phyloP scores from a whole-genome alignment of 352 stramenopile genomes.

The Achlya hypogyna region DNA sequence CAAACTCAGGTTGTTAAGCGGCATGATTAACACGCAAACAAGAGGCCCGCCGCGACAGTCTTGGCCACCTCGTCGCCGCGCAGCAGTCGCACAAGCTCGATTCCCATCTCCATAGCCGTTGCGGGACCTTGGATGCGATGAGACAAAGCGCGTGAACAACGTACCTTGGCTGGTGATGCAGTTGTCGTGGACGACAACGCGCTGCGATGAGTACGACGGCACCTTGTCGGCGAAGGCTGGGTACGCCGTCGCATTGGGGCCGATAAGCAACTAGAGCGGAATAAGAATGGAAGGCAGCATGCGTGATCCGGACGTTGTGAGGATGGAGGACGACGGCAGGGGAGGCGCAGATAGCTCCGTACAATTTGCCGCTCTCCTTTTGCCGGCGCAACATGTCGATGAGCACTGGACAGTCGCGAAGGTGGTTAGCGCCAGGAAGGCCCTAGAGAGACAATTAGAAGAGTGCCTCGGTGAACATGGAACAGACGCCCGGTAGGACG shows the following conservation, averaged over 20 bases:
- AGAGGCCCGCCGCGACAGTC: slow-evolving; percentile 41
- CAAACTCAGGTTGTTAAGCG: not conserved
- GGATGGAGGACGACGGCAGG: slow-evolving; percentile 57
- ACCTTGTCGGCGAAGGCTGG: slow-evolving; percentile 60
- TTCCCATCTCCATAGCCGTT: slow-evolving; percentile 72
- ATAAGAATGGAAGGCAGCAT: not conserved
- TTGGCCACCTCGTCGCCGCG: slow-evolving; percentile 48
- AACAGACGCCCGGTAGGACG: slow-evolving; percentile 40
- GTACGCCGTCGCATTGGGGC: slow-evolving; percentile 44
- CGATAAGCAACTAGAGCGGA: slow-evolving; percentile 29
- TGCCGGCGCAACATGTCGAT: slow-evolving; percentile 52
- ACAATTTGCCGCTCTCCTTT: slow-evolving; percentile 48
- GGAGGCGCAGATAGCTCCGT: slow-evolving; percentile 69
- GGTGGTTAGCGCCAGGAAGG: slow-evolving; percentile 50
- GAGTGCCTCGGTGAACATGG: not conserved
- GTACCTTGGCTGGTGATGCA: slow-evolving; percentile 64
- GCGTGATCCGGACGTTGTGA: slow-evolving; percentile 27
- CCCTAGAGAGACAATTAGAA: slow-evolving; percentile 28
- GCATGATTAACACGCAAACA: slow-evolving; percentile 14
- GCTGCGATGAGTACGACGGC: slow-evolving; percentile 34
- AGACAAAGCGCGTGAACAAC: not conserved
- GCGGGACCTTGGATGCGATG: slow-evolving; percentile 26
- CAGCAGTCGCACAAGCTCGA: slow-evolving; percentile 74
- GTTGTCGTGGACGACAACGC: slow-evolving; percentile 59
- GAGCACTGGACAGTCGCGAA: slow-evolving; percentile 56